A percentile compares a stretch with the other conserved stretches of the same genome.
Evolutionary conservation across 2,329 filamentous ascomycete genomes (phyloP).

Genomic region (Colletotrichum chlorophyti): DNA sequence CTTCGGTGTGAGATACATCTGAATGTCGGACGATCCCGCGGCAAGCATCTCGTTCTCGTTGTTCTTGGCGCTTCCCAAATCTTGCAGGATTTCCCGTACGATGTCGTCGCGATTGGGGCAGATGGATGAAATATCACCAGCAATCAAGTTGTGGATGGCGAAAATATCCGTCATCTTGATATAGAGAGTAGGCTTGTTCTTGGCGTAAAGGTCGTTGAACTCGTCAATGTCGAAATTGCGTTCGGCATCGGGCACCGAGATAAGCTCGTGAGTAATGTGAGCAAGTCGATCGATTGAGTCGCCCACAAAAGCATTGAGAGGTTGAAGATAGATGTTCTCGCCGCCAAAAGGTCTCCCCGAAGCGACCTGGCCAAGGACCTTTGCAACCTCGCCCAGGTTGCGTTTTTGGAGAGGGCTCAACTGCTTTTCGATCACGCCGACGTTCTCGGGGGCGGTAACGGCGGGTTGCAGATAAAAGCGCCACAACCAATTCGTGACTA

Average conservation of each 20-base stretch:
- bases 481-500: constrained; percentile 93
- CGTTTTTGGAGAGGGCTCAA: constrained; percentile 91
- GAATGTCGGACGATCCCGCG: constrained; percentile 87
- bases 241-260: constrained; percentile 86
- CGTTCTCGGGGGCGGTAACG: constrained; percentile 86
- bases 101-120: constrained; percentile 85
- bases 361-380: constrained; percentile 88
- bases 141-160: constrained; percentile 88
- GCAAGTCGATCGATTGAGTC: constrained; percentile 84
- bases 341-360: constrained; percentile 90
- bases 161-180: constrained; percentile 99
- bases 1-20: constrained; percentile 87
- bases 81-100: constrained; percentile 88
- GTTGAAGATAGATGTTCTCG: constrained; percentile 95
- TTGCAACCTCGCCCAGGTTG: constrained; percentile 88
- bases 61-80: constrained; percentile 93
- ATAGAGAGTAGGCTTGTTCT: constrained; percentile 97
- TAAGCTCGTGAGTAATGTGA: constrained; percentile 77
- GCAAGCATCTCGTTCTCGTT: constrained; percentile 94
- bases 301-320: constrained; percentile 87
- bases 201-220: constrained; percentile 96
- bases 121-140: constrained; percentile 77
- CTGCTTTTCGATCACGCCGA: constrained; percentile 88
- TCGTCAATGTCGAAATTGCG: constrained; percentile 97
- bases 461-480: constrained; percentile 92